Base-by-base conservation (phyloP, 2,329 filamentous ascomycete genomes). In the Lecanicillium sp. region DNA sequence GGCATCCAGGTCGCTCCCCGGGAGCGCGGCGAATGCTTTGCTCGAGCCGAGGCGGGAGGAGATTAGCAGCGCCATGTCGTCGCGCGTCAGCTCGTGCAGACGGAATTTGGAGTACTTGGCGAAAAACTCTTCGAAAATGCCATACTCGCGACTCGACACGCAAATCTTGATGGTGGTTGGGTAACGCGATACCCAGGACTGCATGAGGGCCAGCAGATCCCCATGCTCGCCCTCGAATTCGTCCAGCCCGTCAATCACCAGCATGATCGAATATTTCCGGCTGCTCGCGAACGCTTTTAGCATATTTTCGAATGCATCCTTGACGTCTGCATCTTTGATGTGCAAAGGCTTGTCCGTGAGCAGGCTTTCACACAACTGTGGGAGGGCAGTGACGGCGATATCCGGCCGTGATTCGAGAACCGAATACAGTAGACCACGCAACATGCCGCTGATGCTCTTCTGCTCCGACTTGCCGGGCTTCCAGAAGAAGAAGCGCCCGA, bases 241-340 rank as follows among this genome's bases (percentile, higher is more conserved):
- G 24, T 58, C 56, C 12, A 64, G 56, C 29, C 52, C 58, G 12
- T 54, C 57, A 17, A 62, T 48, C 15, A 39, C 21, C 9, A 47
- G 44, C 24, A 47, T n/a, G 2, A 47, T 11, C n/a, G 17, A 20
- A 20, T 39, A 47, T 2, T 23, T 15, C 10, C n/a, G 29, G 14
- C 11, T 40, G 1, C 12, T n/a, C 9, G 12, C 5, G n/a, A 39
- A 32, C 2, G 17, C 20, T 14, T 21, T 3, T 8, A 47, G 44
- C 20, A 47, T 47, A n/a, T 40, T 47, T 6, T 47, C 21, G n/a
- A 47, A 47, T 2, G 44, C 44, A 2, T n/a, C 19, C 14, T 33
- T 17, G 9, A 47, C 44, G 12, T 47, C 35, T 2, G 12, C 27
- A 10, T 47, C 17, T 5, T 27, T 24, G 14, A 47, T 36, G 8